Evolutionary conservation across 306 rosid genomes (phyloP).

Genomic region (Rosa rugosa): DNA sequence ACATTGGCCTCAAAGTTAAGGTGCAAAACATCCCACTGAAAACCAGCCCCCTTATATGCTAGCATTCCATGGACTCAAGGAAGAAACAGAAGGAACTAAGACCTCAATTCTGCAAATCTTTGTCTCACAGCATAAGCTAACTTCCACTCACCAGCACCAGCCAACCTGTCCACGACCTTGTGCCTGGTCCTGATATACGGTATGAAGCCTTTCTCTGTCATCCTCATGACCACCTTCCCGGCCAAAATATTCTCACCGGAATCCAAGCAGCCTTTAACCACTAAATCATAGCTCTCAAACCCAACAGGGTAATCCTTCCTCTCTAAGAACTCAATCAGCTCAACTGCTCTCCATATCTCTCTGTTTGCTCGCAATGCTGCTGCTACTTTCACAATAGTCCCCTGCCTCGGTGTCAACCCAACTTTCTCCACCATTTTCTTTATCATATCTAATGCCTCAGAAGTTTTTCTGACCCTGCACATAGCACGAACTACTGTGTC

Average conservation of each 20-base stretch:
- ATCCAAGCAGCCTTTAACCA: slow-evolving; percentile 76
- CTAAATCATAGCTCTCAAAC: slow-evolving; percentile 76
- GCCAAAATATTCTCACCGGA: slow-evolving; percentile 65
- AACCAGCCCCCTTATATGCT: background rate
- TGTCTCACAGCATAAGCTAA: slow-evolving; percentile 76
- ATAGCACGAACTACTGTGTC: slow-evolving; percentile 53
- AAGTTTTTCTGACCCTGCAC: slow-evolving; percentile 55
- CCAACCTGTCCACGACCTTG: slow-evolving; percentile 73
- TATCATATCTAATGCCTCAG: slow-evolving; percentile 45
- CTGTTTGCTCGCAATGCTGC: slow-evolving; percentile 56
- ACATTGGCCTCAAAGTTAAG: background rate
- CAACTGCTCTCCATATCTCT: slow-evolving; percentile 66
- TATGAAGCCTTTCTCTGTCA: slow-evolving; percentile 51
- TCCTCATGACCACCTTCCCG: slow-evolving; percentile 65
- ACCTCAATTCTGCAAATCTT: slow-evolving; percentile 53
- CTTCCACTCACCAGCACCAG: slow-evolving; percentile 62
- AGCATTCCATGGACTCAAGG: background rate
- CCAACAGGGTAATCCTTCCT: slow-evolving; percentile 49
- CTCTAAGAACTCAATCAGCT: slow-evolving; percentile 62
- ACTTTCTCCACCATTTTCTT: slow-evolving; percentile 51
- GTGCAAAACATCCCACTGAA: background rate
- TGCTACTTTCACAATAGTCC: slow-evolving; percentile 43
- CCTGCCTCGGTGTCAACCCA: slow-evolving; percentile 48
- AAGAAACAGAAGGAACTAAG: slow-evolving; percentile 29
- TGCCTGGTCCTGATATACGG: slow-evolving; percentile 71